A percentile compares a stretch with the other conserved stretches of the same genome.
Conservation (phyloP, 352 stramenopile species). For the Globisporangium middletonii region DNA sequence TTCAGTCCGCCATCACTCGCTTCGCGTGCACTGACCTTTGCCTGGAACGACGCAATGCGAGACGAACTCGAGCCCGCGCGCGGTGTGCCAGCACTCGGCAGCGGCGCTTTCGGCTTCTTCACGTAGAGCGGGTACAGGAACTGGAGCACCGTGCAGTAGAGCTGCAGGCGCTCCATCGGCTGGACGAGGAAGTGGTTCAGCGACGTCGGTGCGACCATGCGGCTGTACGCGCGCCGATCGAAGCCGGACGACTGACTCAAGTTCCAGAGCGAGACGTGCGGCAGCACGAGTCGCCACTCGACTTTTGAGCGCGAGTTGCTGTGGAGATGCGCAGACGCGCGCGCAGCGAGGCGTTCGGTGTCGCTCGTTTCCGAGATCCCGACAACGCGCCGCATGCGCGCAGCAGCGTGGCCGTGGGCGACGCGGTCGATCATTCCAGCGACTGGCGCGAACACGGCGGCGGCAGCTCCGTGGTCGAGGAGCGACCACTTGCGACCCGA, state of each 20-base stretch:
- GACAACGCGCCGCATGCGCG: background rate
- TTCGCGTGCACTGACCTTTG: too few species aligned
- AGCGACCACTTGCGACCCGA: background rate
- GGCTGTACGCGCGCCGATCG: constrained; percentile 13
- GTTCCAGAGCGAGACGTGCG: constrained; percentile 4
- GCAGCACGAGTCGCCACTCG: background rate
- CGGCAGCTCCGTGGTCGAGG: background rate
- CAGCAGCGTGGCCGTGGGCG: too few species aligned
- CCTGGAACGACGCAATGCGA: too few species aligned
- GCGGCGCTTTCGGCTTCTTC: background rate
- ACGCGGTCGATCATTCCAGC: too few species aligned
- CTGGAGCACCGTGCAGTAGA: constrained; percentile 15
- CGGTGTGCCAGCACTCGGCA: too few species aligned
- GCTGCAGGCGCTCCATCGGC: constrained; percentile 22
- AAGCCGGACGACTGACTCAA: background rate
- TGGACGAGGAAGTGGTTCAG: constrained; percentile 35
- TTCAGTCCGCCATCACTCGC: too few species aligned
- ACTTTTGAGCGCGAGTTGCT: background rate
- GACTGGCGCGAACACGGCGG: too few species aligned
- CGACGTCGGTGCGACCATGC: constrained; percentile 15
- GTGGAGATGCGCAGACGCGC: background rate
- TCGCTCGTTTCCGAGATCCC: background rate
- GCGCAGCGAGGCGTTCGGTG: background rate
- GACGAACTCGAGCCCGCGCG: too few species aligned
- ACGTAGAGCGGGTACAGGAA: constrained; percentile 7